Conservation (phyloP, 139 green algal species). For the Marvania coccoides region DNA sequence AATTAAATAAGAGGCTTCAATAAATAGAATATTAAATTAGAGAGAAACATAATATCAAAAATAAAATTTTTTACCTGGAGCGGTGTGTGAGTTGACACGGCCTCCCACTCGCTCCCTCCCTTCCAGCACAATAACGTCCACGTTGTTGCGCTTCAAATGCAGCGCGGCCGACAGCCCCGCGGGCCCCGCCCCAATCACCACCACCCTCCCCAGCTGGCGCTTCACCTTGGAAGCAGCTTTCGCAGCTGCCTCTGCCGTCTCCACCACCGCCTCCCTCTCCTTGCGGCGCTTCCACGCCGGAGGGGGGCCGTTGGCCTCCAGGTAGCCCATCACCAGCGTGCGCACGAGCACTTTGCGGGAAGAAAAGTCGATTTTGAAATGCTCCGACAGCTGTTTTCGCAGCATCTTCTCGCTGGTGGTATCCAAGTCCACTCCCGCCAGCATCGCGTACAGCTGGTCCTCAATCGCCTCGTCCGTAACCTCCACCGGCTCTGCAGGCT, state of each 20-base stretch:
- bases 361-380: conserved; percentile 32
- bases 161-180: conserved; percentile 68
- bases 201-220: conserved; percentile 23
- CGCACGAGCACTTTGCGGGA: conserved; percentile 37
- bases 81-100: conserved; percentile 56
- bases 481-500: neutral
- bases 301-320: neutral
- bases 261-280: conserved; percentile 6
- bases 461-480: conserved; percentile 24
- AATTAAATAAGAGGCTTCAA: too few species aligned
- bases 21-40: too few species aligned
- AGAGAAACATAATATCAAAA: too few species aligned
- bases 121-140: conserved; percentile 74
- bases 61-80: too few species aligned
- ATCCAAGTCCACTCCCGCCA: conserved; percentile 26
- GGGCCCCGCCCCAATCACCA: conserved; percentile 74
- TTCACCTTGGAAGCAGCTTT: neutral
- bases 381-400: conserved; percentile 39
- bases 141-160: conserved; percentile 50
- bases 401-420: conserved; percentile 56
- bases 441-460: conserved; percentile 14
- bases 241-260: conserved; percentile 4
- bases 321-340: conserved; percentile 17
- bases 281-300: conserved; percentile 11
- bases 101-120: conserved; percentile 69